phyloP scores from a whole-genome alignment of 2,329 filamentous ascomycete species.

The Colletotrichum sp. region DNA sequence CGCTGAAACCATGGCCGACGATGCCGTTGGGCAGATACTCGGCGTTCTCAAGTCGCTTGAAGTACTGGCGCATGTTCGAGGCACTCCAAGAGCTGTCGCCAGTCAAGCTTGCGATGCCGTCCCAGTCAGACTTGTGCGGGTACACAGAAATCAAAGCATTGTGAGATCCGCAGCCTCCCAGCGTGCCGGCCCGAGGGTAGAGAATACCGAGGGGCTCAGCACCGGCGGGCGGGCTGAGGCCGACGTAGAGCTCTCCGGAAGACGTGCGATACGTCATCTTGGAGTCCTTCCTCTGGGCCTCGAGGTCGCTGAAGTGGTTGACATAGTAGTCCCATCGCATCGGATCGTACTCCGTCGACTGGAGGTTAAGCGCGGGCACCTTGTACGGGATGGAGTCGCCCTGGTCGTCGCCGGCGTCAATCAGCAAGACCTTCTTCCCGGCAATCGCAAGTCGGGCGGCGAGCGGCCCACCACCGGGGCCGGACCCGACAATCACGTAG shows the following conservation, averaged over 20 bases:
- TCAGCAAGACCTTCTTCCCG: conserved; percentile 61
- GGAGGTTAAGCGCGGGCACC: conserved; percentile 29
- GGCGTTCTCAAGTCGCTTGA: conserved; percentile 60
- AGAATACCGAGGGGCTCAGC: conserved; percentile 47
- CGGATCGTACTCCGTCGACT: conserved; percentile 24
- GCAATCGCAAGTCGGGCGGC: conserved; percentile 61
- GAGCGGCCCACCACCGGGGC: conserved; percentile 59
- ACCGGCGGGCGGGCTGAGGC: conserved; percentile 41
- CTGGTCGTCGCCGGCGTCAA: conserved; percentile 64
- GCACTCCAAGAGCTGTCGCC: conserved; percentile 64
- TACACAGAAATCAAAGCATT: conserved; percentile 65
- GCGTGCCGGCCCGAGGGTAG: conserved; percentile 51
- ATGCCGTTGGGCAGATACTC: conserved; percentile 51
- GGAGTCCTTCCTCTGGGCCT: conserved; percentile 45
- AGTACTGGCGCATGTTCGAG: conserved; percentile 65
- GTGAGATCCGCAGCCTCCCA: conserved; percentile 61
- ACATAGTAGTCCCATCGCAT: conserved; percentile 25
- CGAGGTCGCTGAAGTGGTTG: conserved; percentile 23
- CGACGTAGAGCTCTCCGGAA: conserved; percentile 41
- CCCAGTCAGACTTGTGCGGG: conserved; percentile 64
- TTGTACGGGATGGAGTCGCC: conserved; percentile 34
- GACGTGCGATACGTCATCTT: conserved; percentile 56
- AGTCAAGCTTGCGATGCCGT: conserved; percentile 61
- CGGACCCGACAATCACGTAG: conserved; percentile 65
- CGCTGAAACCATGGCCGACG: conserved; percentile 58